Evolutionary conservation across 2,329 filamentous ascomycete species (phyloP).

Genomic region (Colletotrichum aenigma): DNA sequence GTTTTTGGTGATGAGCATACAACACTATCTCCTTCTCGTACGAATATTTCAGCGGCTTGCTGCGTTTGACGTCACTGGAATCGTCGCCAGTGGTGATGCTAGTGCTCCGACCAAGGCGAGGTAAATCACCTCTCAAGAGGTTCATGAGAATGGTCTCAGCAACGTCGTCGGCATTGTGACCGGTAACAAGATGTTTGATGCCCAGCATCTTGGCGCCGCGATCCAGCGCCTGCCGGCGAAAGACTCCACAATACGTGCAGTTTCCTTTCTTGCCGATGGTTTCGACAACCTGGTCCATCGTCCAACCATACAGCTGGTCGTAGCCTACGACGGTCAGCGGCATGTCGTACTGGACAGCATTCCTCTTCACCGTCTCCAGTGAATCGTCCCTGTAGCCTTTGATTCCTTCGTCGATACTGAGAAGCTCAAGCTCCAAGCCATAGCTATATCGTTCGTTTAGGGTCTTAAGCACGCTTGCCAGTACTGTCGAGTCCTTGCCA

Average conservation of each 20-base stretch:
- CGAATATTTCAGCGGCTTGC: conserved; percentile 96
- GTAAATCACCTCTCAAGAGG: conserved; percentile 85
- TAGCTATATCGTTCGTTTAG: conserved; percentile 91
- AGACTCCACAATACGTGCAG: conserved; percentile 98
- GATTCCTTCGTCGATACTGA: conserved; percentile 97
- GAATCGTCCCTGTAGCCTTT: conserved; percentile 96
- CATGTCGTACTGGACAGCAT: conserved; percentile 90
- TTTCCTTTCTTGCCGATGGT: conserved; percentile 98
- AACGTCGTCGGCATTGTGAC: conserved; percentile 96
- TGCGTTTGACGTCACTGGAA: conserved; percentile 88
- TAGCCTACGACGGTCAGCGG: conserved; percentile 92
- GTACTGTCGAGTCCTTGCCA: conserved; percentile 95
- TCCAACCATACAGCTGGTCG: conserved; percentile 95
- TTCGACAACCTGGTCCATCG: conserved; percentile 98
- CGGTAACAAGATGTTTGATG: conserved; percentile 93
- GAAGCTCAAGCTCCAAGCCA: conserved; percentile 80
- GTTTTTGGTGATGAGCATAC: conserved; percentile 94
- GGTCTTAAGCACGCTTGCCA: conserved; percentile 93
- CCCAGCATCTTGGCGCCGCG: conserved; percentile 85
- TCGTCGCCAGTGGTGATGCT: conserved; percentile 83
- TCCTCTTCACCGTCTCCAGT: conserved; percentile 93
- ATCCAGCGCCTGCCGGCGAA: conserved; percentile 91
- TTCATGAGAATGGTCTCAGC: conserved; percentile 99
- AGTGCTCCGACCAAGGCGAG: conserved; percentile 85
- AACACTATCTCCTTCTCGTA: conserved; percentile 99